Evolutionary conservation across 208 protist species (phyloP), one percentile per base, ranked within the genome.

Genomic region (Naegleria gruberi): DNA sequence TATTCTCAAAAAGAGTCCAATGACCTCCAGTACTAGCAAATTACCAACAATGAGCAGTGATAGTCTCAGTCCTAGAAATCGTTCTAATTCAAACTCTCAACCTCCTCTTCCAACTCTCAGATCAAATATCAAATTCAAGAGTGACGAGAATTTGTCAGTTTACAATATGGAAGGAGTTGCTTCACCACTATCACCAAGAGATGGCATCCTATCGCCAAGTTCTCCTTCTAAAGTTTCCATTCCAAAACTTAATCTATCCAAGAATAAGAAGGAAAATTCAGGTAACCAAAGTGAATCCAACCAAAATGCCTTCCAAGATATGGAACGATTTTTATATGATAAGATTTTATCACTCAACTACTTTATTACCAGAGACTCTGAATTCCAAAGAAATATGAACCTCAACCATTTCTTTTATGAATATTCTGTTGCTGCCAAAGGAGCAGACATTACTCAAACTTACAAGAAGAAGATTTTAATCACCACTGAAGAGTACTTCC

Each of bases 331-430:
- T 37, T n/a, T 77, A 5, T 77, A 37, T 77, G 65, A 77, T 77
- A 77, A n/a, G 34, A 77, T n/a, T 37, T 26, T 77, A 7, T 44
- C n/a, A 5, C 44, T 83, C 5, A 17, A 6, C 23, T 44, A n/a
- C 26, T 83, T 41, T 37, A 44, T 44, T 44, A 6, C 45, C 23
- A 51, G 45, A 65, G 17, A 42, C 6, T 73, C 45, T 12, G 37
- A 88, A 65, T 88, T 65, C 65, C 30, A 88, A 88, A 51, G 34
- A 15, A 47, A 88, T 57, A 65, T 65, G 26, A 65, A 88, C 42
- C 42, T 88, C 34, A 55, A 65, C 42, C 23, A 88, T 73, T 88
- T 88, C 26, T 73, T 26, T 30, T 88, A 65, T 65, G 84, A 88
- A 65, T 77, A 37, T 37, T 37, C 30, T 30, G 65, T 77, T 1